phyloP scores from a whole-genome alignment of 164 flowering plant species.

The Nelumbo lutea region DNA sequence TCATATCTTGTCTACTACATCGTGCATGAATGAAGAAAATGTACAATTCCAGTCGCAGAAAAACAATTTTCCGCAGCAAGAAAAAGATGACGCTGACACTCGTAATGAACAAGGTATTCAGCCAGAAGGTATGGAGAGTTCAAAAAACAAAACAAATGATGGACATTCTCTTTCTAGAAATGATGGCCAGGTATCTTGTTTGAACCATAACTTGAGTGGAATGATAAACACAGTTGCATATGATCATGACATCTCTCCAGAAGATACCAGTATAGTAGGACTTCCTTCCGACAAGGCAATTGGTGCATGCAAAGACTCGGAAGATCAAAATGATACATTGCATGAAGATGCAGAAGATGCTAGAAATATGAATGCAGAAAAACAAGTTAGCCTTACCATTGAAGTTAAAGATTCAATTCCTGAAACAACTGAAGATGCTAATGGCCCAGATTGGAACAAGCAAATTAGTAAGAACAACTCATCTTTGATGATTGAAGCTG shows the following conservation, averaged over 20 bases:
- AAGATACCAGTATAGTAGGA: slow-evolving; percentile 14
- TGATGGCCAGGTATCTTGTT: slow-evolving; percentile 12
- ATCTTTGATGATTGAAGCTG: slow-evolving; percentile 4
- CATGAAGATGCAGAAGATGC: slow-evolving; percentile 17
- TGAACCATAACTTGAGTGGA: slow-evolving; percentile 10
- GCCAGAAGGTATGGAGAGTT: slow-evolving; percentile 13
- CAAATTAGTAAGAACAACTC: slow-evolving; percentile 8
- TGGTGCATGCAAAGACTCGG: slow-evolving; percentile 11
- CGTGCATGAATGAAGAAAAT: slow-evolving; percentile 11
- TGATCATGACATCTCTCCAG: slow-evolving; percentile 6
- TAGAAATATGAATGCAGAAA: slow-evolving; percentile 8
- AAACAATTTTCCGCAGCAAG: slow-evolving; percentile 13
- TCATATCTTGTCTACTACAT: slow-evolving; percentile 2
- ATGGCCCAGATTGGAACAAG: slow-evolving; percentile 4
- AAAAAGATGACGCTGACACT: slow-evolving; percentile 10
- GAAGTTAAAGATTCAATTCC: slow-evolving; percentile 14
- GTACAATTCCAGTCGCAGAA: slow-evolving; percentile 4
- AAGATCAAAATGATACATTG: slow-evolving; percentile 8
- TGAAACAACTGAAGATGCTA: slow-evolving; percentile 17
- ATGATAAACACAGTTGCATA: slow-evolving; percentile 5
- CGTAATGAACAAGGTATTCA: slow-evolving; percentile 10
- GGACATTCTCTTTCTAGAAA: slow-evolving; percentile 7
- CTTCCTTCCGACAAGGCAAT: slow-evolving; percentile 6
- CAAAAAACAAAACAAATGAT: slow-evolving; percentile 16
- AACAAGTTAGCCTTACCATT: slow-evolving; percentile 8